Base-by-base conservation (phyloP, 495 filamentous ascomycete species). In the Lichina pygmaea region DNA sequence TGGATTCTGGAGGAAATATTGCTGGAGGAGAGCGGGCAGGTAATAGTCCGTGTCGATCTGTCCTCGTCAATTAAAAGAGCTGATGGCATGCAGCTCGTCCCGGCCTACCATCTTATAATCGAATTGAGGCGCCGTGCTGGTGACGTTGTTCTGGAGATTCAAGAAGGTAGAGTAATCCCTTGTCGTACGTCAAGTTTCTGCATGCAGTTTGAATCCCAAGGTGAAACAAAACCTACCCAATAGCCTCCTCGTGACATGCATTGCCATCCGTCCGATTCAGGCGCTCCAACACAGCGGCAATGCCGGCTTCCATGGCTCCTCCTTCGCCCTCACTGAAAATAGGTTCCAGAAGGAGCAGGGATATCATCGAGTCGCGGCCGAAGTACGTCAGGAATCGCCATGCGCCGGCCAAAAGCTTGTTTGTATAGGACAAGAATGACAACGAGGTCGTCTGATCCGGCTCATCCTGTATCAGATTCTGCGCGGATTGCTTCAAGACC, bases 351-450 rank as follows among this genome's bases (percentile, higher is more conserved):
- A 77, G 58, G 9, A 78, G 60, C 24, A 66, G 54, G 0, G 69
- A 63, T 43, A 78, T 72, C 60, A 78, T 71, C 39, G 65, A 70
- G 49, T 78, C 73, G 6, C 73, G 65, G 3, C 73, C 73, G 56
- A 77, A 78, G 48, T 78, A 78, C 0, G 72, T 78, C 45, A 78
- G 52, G 47, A 75, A 78, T 10, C 72, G 58, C 73, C 73, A 78
- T n/a, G 70, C 68, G 12, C 73, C 73, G 8, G 73, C 73, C 2
- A 74, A 58, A 7, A 78, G 54, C 45, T 78, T 78, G 13, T 65
- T 60, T 0, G 60, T 69, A 53, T 73, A 78, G 5, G 73, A 76
- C 17, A 78, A 50, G 53, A 78, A 77, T 0, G 73, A 65, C 6
- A 76, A 62, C 0, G 73, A 70, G 5, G 56, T 58, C 2, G 64